Percentiles rank a stretch among this genome's conserved stretches.
Conservation (phyloP, 2,329 filamentous ascomycete species). For the Xylaria digitata region DNA sequence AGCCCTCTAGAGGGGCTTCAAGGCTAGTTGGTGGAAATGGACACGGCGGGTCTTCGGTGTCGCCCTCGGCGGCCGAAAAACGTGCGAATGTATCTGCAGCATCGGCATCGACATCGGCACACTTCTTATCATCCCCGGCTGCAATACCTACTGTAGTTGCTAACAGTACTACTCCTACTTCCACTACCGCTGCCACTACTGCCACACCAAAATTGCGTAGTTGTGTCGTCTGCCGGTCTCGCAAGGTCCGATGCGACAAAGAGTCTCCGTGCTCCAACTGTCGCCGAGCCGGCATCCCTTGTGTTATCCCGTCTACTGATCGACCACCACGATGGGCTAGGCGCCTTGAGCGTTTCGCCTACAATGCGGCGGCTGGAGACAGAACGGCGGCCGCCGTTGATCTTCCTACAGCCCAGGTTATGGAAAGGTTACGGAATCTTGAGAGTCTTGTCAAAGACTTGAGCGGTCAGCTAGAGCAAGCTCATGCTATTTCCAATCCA, state of each 20-base stretch:
- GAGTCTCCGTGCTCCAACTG: constrained; percentile 67
- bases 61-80: constrained; percentile 39
- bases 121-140: neutral
- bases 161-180: neutral
- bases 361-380: constrained; percentile 49
- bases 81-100: constrained; percentile 33
- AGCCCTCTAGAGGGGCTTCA: constrained; percentile 12
- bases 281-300: constrained; percentile 63
- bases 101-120: neutral
- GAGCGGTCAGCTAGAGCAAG: constrained; percentile 58
- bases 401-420: constrained; percentile 53
- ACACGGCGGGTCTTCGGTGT: constrained; percentile 24
- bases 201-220: constrained; percentile 40
- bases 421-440: constrained; percentile 62
- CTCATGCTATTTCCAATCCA: constrained; percentile 49
- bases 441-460: constrained; percentile 64
- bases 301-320: constrained; percentile 61
- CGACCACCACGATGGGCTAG: constrained; percentile 66
- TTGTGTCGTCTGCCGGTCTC: constrained; percentile 57
- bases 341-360: constrained; percentile 57
- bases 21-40: neutral
- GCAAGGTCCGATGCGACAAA: constrained; percentile 70
- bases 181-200: neutral
- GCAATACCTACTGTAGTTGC: neutral
- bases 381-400: constrained; percentile 51